phyloP scores from a whole-genome alignment of 2,329 filamentous ascomycete genomes.

The Hansfordia pulvinata region DNA sequence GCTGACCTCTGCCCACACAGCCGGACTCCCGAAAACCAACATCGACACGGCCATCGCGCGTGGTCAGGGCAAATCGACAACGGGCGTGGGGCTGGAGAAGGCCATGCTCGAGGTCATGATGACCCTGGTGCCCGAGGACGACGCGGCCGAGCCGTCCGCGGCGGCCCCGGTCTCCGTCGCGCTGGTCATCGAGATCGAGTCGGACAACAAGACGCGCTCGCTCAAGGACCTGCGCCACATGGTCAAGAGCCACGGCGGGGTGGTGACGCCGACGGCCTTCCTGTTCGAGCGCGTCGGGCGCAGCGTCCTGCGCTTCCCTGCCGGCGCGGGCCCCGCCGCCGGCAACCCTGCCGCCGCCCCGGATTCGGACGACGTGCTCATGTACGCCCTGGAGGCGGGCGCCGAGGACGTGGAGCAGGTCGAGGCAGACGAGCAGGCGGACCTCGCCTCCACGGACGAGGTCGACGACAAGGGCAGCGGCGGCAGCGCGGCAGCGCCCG shows the following conservation, averaged over 20 bases:
- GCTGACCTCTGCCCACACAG: conserved; percentile 20
- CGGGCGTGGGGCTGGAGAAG: conserved; percentile 63
- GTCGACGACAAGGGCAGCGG: conserved; percentile 57
- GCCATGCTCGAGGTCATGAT: conserved; percentile 71
- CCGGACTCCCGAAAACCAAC: conserved; percentile 66
- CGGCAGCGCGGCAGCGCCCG: too few species aligned
- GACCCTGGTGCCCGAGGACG: conserved; percentile 55
- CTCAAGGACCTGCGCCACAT: conserved; percentile 59
- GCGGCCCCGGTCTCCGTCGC: conserved; percentile 59
- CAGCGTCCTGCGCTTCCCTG: conserved; percentile 45
- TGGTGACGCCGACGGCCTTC: conserved; percentile 62
- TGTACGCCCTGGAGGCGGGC: conserved; percentile 75
- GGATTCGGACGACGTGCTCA: conserved; percentile 50
- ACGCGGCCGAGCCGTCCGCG: conserved; percentile 67
- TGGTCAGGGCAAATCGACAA: conserved; percentile 70
- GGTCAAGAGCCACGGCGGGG: conserved; percentile 60
- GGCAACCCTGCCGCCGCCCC: too few species aligned
- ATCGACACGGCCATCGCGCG: conserved; percentile 81
- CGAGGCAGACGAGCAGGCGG: too few species aligned
- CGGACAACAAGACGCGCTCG: conserved; percentile 64
- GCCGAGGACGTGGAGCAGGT: conserved; percentile 58
- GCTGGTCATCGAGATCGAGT: conserved; percentile 73
- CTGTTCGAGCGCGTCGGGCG: conserved; percentile 74
- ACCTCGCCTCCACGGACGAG: too few species aligned
- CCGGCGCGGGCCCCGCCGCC: too few species aligned